Base-by-base conservation (phyloP, 1,139 yeast genomes). In the Debaryomyces coudertii region DNA sequence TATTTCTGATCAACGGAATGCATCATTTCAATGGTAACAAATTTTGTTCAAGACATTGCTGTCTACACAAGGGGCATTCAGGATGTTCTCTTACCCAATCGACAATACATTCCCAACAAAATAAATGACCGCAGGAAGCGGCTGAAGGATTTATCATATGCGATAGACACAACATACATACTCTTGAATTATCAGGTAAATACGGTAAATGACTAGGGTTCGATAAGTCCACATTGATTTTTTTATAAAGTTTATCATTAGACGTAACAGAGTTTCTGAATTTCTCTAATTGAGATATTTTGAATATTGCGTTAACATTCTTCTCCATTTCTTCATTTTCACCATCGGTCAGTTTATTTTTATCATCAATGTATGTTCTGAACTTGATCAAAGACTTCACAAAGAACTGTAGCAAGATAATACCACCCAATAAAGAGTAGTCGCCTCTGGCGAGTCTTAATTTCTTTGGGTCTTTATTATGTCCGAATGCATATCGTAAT, bases 1-100 rank as follows among this genome's bases (percentile, higher is more conserved):
- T 4, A 15, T 2, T 15, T 14, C 33, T 15, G 33, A 3, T 14
- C n/a, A 25, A n/a, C 28, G 7, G 20, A 29, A 18, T 9, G 11
- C 35, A 35, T 66, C 57, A 84, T 50, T 79, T 73, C 46, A 90
- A 62, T 0, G 93, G 89, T 41, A 92, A 68, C 41, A 92, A 67
- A 56, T 87, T 83, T 63, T 89, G 95, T 56, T 87, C 92, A 36
- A 76, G 71, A 50, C 93, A 81, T 38, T 73, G 76, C 53, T 85
- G 95, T 50, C 99, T 69, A 59, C 99, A 93, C 30, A 93, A 71
- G 0, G 99, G 98, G 62, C 99, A 93, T 59, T 90, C 97, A 0
- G 92, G 85, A 55, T 82, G 80, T 47, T 90, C 96, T 51, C 90
- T 73, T 46, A 90, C 81, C 98, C 98, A 93, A 55, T 88, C 96